These are phyloP conservation scores for Ocimum tenuiflorum DNA, from an alignment of 257 asterid species.

Conservation along the genomic window DNA sequence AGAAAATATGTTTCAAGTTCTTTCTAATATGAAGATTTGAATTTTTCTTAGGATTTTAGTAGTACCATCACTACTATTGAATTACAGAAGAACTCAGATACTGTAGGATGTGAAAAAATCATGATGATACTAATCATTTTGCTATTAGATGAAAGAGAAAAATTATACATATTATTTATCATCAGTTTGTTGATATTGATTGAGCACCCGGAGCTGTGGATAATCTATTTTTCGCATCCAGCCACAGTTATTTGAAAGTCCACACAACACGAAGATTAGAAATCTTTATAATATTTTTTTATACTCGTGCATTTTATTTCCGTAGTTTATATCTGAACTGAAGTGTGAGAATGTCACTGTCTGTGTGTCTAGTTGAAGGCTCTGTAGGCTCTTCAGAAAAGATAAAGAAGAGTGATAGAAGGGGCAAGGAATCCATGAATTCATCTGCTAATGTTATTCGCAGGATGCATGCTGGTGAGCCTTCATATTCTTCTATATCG, in stretches of 20 bases:
- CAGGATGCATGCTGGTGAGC: conserved; percentile 33
- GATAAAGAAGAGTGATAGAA: conserved; percentile 34
- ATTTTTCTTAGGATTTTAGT: neutral
- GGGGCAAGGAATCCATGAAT: conserved; percentile 25
- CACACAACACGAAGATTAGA: neutral
- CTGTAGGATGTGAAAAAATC: neutral
- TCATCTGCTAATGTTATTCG: conserved; percentile 28
- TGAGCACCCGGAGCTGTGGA: neutral
- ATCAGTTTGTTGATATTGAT: neutral
- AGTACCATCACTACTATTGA: neutral
- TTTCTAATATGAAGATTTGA: neutral
- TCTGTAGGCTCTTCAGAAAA: conserved; percentile 53
- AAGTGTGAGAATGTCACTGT: neutral
- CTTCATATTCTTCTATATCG: conserved; percentile 2
- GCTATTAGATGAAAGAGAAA: neutral
- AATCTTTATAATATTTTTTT: neutral
- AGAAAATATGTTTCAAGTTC: neutral
- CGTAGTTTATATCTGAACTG: neutral
- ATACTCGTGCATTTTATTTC: neutral
- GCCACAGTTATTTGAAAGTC: neutral
- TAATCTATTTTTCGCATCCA: neutral
- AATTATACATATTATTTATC: neutral
- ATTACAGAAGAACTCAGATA: neutral
- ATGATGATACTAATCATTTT: neutral
- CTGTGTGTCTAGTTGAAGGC: conserved; percentile 51